phyloP scores from a whole-genome alignment of 2,329 filamentous ascomycete species.

The Ceratocystiopsis brevicomis region DNA sequence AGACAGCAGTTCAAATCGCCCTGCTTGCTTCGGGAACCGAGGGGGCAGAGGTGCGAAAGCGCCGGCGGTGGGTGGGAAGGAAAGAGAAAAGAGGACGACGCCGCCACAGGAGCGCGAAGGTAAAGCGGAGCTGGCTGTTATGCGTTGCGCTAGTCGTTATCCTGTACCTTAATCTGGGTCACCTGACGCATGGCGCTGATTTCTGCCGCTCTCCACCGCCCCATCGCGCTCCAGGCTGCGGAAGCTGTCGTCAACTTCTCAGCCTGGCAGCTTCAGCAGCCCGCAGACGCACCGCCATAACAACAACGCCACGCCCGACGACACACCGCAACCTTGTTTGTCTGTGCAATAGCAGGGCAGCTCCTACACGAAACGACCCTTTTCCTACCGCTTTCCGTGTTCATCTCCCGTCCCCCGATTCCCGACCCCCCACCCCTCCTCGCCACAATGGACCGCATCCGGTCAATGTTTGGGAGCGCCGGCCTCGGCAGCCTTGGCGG shows the following conservation, averaged over 20 bases:
- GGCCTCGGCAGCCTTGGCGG: slow-evolving; percentile 46
- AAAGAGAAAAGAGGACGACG: no score
- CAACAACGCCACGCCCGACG: not conserved
- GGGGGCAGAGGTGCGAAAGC: not conserved
- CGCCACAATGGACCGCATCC: slow-evolving; percentile 68
- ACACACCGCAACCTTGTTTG: not conserved
- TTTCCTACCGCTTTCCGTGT: not conserved
- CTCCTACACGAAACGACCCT: not conserved
- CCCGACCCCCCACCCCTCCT: not conserved
- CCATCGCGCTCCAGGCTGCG: slow-evolving; percentile 14
- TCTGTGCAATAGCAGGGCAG: not conserved
- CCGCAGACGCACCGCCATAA: slow-evolving; percentile 6
- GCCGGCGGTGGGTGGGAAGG: no score
- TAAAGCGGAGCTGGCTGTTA: no score
- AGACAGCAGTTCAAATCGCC: no score
- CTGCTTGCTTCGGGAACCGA: not conserved
- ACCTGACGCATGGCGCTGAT: slow-evolving; percentile 4
- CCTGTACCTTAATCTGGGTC: no score
- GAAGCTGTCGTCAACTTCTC: slow-evolving; percentile 15
- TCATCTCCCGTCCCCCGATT: slow-evolving; percentile 4
- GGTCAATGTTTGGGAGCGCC: slow-evolving; percentile 65
- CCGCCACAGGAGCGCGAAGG: no score
- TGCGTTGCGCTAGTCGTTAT: no score
- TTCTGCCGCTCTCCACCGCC: slow-evolving; percentile 10
- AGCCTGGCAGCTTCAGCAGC: not conserved